Base-by-base conservation (phyloP, 768 basidiomycete species). In the Hericium rajendrae region DNA sequence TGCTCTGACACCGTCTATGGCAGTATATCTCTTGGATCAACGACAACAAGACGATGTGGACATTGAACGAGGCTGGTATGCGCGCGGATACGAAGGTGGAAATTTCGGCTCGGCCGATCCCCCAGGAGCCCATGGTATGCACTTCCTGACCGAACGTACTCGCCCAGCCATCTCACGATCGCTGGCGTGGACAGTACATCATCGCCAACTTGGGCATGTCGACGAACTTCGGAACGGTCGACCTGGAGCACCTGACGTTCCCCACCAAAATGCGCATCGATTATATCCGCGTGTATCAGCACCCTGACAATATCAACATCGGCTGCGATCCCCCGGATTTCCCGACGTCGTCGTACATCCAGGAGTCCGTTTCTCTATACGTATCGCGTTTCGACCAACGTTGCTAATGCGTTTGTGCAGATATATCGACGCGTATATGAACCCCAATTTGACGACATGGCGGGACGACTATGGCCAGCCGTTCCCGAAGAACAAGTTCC, bases 281-380 rank as follows among this genome's bases (percentile, higher is more conserved):
- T 65, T 94, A 83, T 57, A 82, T 94, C 57, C 81, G 93, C 1
- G 87, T 95, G 9, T 88, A 86, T 64, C 86, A 86, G 62, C 71
- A 72, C 37, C 67, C 73, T 51, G 68, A 72, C 57, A 62, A 68
- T 9, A 70, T 74, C 61, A 83, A 83, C 60, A 72, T 82, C 39
- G 82, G 85, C 11, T 86, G 84, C 61, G 87, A 92, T 63, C 90
- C 92, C 4, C 64, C 70, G 10, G 77, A 80, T 12, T 84, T 79
- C 69, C 92, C 94, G 0, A 97, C 94, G 0, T 68, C 74, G 12
- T 70, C 77, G 1, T 95, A 95, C 67, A 95, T 94, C 64, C 66
- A 84, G n/a, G 73, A 78, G 84, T 87, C 68, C 66, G 77, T 76
- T 24, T 41, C 18, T 9, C 4, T 18, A 11, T 46, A 26, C 26